These are phyloP conservation scores for Theileria parva DNA, from an alignment of 169 alveolate species.

Conservation along the genomic window DNA sequence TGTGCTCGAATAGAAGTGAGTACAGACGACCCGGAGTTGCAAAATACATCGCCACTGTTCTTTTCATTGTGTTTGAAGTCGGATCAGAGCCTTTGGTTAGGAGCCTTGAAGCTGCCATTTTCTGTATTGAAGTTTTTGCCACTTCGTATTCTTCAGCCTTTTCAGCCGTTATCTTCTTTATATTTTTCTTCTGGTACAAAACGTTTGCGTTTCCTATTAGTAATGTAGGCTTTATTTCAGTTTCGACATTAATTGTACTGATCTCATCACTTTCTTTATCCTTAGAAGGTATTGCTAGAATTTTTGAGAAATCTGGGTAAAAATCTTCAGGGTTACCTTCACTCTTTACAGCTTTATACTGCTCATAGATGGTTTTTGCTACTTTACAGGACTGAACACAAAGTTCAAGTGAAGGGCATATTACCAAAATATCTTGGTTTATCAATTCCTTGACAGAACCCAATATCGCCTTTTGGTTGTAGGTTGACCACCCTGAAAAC, in stretches of 20 bases:
- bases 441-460: conserved; percentile 7
- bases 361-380: conserved; percentile 15
- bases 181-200: conserved; percentile 24
- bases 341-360: neutral
- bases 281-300: conserved; percentile 9
- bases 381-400: conserved; percentile 53
- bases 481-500: neutral
- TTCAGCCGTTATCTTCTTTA: conserved; percentile 21
- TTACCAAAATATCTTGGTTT: conserved; percentile 23
- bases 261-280: neutral
- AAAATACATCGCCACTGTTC: conserved; percentile 37
- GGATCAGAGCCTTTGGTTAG: neutral
- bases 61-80: conserved; percentile 1
- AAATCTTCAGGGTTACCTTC: neutral
- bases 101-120: neutral
- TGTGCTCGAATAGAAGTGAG: conserved; percentile 33
- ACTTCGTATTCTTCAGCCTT: conserved; percentile 8
- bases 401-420: conserved; percentile 50
- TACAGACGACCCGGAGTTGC: conserved; percentile 47
- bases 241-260: neutral
- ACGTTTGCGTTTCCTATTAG: conserved; percentile 56
- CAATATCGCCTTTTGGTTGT: conserved; percentile 1
- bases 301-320: conserved; percentile 30
- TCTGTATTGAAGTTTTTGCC: conserved; percentile 14
- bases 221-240: conserved; percentile 40